Conservation (phyloP, 495 filamentous ascomycete species). For the Penicillium pancosmium region DNA sequence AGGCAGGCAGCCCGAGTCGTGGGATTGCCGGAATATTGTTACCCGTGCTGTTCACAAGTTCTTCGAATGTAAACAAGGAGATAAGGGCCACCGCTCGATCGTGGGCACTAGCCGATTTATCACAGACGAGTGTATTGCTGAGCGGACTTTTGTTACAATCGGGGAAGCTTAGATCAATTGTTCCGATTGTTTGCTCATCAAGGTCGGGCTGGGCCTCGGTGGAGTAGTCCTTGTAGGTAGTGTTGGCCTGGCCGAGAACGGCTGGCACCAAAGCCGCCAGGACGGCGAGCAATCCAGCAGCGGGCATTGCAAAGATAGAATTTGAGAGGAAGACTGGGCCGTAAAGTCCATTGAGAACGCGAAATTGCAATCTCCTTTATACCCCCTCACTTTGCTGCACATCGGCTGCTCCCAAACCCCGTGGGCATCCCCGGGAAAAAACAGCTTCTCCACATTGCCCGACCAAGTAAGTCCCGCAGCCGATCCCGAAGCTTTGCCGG, state of each 20-base stretch:
- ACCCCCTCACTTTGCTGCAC: constrained; percentile 7
- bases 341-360: not conserved
- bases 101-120: constrained; percentile 44
- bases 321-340: no score
- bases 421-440: constrained; percentile 2
- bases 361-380: constrained; percentile 13
- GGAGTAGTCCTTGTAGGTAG: constrained; percentile 35
- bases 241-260: constrained; percentile 31
- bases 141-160: constrained; percentile 39
- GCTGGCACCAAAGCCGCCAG: constrained; percentile 35
- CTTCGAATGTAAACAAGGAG: constrained; percentile 51
- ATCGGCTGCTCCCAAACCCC: constrained; percentile 11
- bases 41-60: constrained; percentile 61
- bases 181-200: constrained; percentile 25
- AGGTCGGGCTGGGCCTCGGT: constrained; percentile 36
- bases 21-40: constrained; percentile 58
- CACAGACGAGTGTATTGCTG: constrained; percentile 46
- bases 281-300: constrained; percentile 21
- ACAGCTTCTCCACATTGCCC: constrained; percentile 16
- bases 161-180: constrained; percentile 33
- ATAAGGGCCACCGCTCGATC: constrained; percentile 50
- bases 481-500: constrained; percentile 24
- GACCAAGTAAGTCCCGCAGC: constrained; percentile 28
- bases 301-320: constrained; percentile 16
- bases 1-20: constrained; percentile 57